Evolutionary conservation across 768 basidiomycete species (phyloP).

Genomic region (Tulasnella calospora): DNA sequence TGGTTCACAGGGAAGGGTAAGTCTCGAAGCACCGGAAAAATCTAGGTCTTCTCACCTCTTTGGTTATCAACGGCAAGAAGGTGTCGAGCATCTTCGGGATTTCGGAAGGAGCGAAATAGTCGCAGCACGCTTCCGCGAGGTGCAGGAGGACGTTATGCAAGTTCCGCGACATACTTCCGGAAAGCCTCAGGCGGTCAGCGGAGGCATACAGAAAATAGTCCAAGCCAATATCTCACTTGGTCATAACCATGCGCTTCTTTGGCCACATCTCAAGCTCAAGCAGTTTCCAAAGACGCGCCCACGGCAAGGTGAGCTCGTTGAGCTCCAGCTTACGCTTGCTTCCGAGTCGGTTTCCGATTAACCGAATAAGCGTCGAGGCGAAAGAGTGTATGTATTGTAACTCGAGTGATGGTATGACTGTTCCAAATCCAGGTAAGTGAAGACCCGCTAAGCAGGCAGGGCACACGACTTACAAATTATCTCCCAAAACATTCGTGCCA

Average conservation of each 20-base stretch:
- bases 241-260: conserved; percentile 45
- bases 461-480: conserved; percentile 41
- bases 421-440: background rate
- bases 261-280: conserved; percentile 72
- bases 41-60: conserved; percentile 49
- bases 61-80: conserved; percentile 66
- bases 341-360: conserved; percentile 63
- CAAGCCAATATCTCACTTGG: background rate
- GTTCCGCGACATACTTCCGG: conserved; percentile 42
- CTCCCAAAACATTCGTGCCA: conserved; percentile 73
- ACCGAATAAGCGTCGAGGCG: conserved; percentile 71
- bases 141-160: conserved; percentile 66
- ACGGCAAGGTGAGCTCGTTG: conserved; percentile 62
- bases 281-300: conserved; percentile 70
- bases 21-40: conserved; percentile 8
- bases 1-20: conserved; percentile 32
- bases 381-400: conserved; percentile 64
- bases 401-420: conserved; percentile 66
- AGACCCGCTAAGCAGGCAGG: background rate
- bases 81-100: conserved; percentile 65
- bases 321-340: conserved; percentile 60
- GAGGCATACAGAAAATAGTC: background rate
- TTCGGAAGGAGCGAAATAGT: conserved; percentile 62
- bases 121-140: conserved; percentile 64
- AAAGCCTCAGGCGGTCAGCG: conserved; percentile 7